These are phyloP conservation scores for Ogataea populi-albae DNA, from an alignment of 805 yeast genomes.

Conservation along the genomic window DNA sequence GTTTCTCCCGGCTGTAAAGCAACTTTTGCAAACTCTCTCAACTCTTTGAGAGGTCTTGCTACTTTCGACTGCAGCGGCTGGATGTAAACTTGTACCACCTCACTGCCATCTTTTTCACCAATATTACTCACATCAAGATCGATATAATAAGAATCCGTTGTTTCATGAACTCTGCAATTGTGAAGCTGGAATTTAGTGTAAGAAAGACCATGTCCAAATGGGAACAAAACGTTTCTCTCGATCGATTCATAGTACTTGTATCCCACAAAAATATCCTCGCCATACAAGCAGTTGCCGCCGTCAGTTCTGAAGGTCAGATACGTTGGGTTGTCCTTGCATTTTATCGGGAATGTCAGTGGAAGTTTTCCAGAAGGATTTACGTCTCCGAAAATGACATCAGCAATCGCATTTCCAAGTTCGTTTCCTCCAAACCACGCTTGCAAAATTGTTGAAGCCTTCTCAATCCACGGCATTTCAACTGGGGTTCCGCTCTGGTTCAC, in stretches of 20 bases:
- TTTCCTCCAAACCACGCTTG: constrained; percentile 40
- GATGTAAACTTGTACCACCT: constrained; percentile 53
- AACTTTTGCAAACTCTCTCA: constrained; percentile 53
- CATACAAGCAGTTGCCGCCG: constrained; percentile 37
- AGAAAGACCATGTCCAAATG: constrained; percentile 45
- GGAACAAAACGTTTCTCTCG: constrained; percentile 35
- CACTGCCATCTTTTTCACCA: constrained; percentile 46
- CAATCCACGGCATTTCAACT: constrained; percentile 39
- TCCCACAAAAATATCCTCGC: constrained; percentile 45
- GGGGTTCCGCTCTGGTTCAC: constrained; percentile 42
- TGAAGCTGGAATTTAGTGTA: constrained; percentile 38
- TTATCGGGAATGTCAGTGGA: constrained; percentile 39
- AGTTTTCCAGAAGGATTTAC: constrained; percentile 41
- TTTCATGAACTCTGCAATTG: constrained; percentile 32
- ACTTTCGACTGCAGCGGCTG: constrained; percentile 37
- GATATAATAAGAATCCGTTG: background rate
- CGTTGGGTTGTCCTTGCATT: constrained; percentile 34
- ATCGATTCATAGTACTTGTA: constrained; percentile 41
- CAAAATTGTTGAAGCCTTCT: constrained; percentile 27
- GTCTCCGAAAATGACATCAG: constrained; percentile 43
- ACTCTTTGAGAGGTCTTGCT: constrained; percentile 47
- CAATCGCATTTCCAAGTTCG: constrained; percentile 41
- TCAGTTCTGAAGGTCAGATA: constrained; percentile 35
- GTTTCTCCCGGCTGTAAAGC: background rate
- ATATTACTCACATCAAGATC: constrained; percentile 25